These are phyloP conservation scores for Aegilops umbellulata DNA, from an alignment of 176 grass and related monocot genomes.

Conservation along the genomic window DNA sequence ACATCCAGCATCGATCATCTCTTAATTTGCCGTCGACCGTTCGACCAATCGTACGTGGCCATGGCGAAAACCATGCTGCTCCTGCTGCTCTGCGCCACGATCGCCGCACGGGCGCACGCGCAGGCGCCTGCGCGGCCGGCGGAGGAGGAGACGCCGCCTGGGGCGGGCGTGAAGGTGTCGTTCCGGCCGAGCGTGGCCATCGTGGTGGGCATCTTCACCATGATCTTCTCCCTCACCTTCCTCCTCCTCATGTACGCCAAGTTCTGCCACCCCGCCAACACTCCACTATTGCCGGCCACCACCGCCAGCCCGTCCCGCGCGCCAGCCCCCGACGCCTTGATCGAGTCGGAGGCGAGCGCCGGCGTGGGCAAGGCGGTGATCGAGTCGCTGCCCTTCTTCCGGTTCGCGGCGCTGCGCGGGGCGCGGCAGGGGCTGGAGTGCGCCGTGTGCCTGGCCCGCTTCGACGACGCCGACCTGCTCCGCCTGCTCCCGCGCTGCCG, in stretches of 20 bases:
- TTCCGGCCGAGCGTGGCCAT: slow-evolving; percentile 81
- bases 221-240: slow-evolving; percentile 88
- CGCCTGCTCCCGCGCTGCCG: slow-evolving; percentile 84
- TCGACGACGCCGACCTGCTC: slow-evolving; percentile 68
- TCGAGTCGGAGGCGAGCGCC: too few relatives aligned
- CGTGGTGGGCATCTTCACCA: slow-evolving; percentile 81
- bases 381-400: slow-evolving; percentile 86
- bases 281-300: neutral
- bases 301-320: neutral
- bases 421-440: slow-evolving; percentile 80
- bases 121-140: slow-evolving; percentile 3
- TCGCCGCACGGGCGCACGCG: neutral
- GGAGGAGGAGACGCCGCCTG: neutral
- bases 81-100: neutral
- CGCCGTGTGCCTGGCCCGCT: slow-evolving; percentile 77
- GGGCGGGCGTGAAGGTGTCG: slow-evolving; percentile 33
- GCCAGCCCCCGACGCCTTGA: too few relatives aligned
- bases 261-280: slow-evolving; percentile 58
- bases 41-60: neutral
- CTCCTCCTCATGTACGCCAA: slow-evolving; percentile 94
- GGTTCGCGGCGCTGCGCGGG: slow-evolving; percentile 65
- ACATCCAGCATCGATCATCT: neutral
- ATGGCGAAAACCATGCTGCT: slow-evolving; percentile 13
- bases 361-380: slow-evolving; percentile 60
- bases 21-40: neutral